Evolutionary conservation across 2,329 filamentous ascomycete genomes (phyloP).

Genomic region (Sporothrix dimorphospora): DNA sequence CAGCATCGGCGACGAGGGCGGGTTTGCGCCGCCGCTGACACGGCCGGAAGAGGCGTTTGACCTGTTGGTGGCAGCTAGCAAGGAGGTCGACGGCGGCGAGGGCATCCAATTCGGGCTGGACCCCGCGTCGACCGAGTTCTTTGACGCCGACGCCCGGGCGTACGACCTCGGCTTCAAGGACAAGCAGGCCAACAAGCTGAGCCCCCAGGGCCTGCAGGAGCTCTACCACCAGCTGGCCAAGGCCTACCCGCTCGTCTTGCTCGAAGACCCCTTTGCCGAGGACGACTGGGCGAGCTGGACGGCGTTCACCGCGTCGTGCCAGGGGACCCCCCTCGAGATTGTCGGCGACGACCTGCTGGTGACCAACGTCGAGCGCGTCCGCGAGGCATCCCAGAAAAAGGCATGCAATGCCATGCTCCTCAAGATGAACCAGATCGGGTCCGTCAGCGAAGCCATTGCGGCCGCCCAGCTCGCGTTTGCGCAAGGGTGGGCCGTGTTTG

Average conservation of each 20-base stretch:
- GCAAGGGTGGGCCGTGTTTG: conserved; percentile 47
- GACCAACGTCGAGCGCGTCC: not conserved
- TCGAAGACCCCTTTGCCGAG: not conserved
- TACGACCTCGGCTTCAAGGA: conserved; percentile 48
- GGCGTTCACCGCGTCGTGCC: not conserved
- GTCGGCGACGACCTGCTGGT: not conserved
- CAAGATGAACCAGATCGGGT: conserved; percentile 50
- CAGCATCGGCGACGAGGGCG: conserved; percentile 6
- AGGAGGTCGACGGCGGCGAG: not conserved
- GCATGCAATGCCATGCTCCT: conserved; percentile 48
- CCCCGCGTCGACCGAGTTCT: conserved; percentile 47
- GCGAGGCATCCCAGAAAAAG: conserved; percentile 38
- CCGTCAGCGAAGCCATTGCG: conserved; percentile 45
- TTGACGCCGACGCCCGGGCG: conserved; percentile 32
- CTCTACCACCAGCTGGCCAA: not conserved
- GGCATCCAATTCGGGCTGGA: conserved; percentile 43
- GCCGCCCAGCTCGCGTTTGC: conserved; percentile 42
- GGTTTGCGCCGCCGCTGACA: not conserved
- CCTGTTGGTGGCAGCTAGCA: not conserved
- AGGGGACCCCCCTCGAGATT: not conserved
- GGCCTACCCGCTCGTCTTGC: not conserved
- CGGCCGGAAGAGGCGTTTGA: not conserved
- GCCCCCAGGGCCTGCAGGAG: not conserved
- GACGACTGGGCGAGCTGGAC: conserved; percentile 3
- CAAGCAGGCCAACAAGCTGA: conserved; percentile 26